Evolutionary conservation across 2,329 filamentous ascomycete species (phyloP).

Genomic region (Coleophoma cylindrospora): DNA sequence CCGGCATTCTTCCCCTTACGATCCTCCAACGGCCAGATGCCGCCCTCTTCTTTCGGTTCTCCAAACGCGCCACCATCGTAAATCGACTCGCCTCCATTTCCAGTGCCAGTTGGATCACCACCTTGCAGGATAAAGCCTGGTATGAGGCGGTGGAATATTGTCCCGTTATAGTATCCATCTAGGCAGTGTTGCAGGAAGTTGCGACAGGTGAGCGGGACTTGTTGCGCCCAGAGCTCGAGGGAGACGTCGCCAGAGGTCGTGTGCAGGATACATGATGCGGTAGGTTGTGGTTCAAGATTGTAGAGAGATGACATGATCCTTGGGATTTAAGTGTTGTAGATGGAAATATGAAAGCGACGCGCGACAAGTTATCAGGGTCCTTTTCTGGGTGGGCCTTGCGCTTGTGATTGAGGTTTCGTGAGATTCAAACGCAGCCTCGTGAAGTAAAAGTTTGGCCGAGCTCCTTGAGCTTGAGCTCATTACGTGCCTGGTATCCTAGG

Average conservation of each 20-base stretch:
- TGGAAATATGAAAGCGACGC: no score
- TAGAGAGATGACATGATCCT: slow-evolving; percentile 78
- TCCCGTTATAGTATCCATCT: slow-evolving; percentile 92
- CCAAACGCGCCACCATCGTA: slow-evolving; percentile 76
- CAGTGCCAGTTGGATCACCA: slow-evolving; percentile 89
- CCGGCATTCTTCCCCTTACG: slow-evolving; percentile 58
- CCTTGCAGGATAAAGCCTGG: slow-evolving; percentile 92
- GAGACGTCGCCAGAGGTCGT: slow-evolving; percentile 87
- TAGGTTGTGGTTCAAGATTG: slow-evolving; percentile 91
- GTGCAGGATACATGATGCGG: slow-evolving; percentile 84
- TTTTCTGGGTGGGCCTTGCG: no score
- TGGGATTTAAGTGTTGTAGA: no score
- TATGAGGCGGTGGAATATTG: slow-evolving; percentile 88
- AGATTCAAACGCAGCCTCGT: no score
- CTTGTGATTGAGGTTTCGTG: no score
- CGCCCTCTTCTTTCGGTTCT: slow-evolving; percentile 30
- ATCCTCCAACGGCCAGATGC: slow-evolving; percentile 53
- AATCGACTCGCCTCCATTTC: slow-evolving; percentile 86
- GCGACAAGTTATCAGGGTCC: no score
- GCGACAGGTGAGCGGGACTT: slow-evolving; percentile 83
- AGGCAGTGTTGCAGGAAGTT: slow-evolving; percentile 95
- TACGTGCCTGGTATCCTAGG: no score
- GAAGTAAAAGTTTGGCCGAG: no score
- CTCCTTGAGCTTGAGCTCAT: no score
- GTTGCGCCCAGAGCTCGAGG: slow-evolving; percentile 91